Base-by-base conservation (phyloP, 164 flowering plant species). In the Chimonanthus salicifolius region DNA sequence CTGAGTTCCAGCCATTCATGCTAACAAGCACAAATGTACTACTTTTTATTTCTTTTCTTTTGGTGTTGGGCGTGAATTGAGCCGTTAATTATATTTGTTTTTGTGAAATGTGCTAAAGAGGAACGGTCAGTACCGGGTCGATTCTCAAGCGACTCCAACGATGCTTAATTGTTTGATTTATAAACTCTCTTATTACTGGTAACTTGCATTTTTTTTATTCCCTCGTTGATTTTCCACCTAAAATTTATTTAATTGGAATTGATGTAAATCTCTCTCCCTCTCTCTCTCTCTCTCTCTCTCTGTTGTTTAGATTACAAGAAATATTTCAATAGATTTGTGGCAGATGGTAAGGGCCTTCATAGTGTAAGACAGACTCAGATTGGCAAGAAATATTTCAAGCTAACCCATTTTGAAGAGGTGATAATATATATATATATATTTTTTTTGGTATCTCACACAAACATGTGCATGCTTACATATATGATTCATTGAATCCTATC, bases 151-250 rank as follows among this genome's bases (percentile, higher is more conserved):
- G 58, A 96, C 99, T 62, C 94, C 92, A 66, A 94, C 98, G 65
- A 96, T 96, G 98, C 84, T 96, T 48, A 96, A 92, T 72, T 80
- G 88, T 76, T 97, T 96, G 74, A 92, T 96, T 98, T 94, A 96
- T 85, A 96, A 91, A 73, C 92, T 96, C n/a, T 91, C 95, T 6
- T 94, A 96, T 82, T 96, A 85, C 88, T 92, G 99, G 99, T 94
- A 72, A 81, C 9, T 67, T 71, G 67, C 74, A n/a, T 67, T 33
- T 33, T 33, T 33, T 33, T 33, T 0, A 33, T 33, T 33, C 9
- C 20, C 49, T 18, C 62, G 4, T 49, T 45, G 21, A 5, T 71
- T 58, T 71, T 15, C 7, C 6, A 51, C 21, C 11, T 51, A 58
- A 33, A 33, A 33, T 1, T 33, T 33, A 0, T 33, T 33, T 33